Evolutionary conservation across 2,329 filamentous ascomycete species (phyloP), one percentile per base, ranked within the genome.

Genomic region (Tolypocladium album): DNA sequence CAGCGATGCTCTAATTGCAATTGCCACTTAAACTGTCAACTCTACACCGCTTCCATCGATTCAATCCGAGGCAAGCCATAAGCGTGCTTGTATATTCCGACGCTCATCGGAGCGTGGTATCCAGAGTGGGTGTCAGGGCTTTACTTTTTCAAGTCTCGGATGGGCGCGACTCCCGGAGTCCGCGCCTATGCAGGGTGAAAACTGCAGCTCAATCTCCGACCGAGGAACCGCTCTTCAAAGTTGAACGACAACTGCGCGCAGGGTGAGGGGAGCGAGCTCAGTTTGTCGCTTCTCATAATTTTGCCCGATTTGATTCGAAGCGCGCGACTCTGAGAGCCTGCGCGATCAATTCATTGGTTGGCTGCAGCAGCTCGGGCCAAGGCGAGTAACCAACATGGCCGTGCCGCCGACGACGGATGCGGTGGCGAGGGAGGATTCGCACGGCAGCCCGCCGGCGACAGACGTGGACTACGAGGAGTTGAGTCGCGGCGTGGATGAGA

Each of bases 401-500:
- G 2, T 36, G 31, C 17, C n/a, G 3, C 31, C 50, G 13, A 36
- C 31, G 3, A 53, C 38, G 0, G 24, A 57, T 4, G 1, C 15
- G 15, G 40, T 7, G 39, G 24, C 31, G 36, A 50, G 36, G 47
- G 27, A 36, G 50, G 50, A 53, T 4, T 36, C 31, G 50, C 50
- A n/a, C 9, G 34, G 24, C 12, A 3, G 36, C 45, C 24, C 15
- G 31, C 38, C 17, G 43, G 17, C 42, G 42, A 59, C 53, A 4
- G 50, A 53, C 31, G 50, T 53, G 17, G 31, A 53, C 50, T 53
- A 36, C n/a, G 50, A 53, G 50, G 50, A 53, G n/a, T 20, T 53
- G 50, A 53, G 50, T 12, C 50, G 43, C 34, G 61, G 57, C 36
- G 62, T 65, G 4, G 65, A 71, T n/a, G 78, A 89, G 72, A 78